Base-by-base conservation (phyloP, 2,329 filamentous ascomycete species). In the Westerdykella sp. region DNA sequence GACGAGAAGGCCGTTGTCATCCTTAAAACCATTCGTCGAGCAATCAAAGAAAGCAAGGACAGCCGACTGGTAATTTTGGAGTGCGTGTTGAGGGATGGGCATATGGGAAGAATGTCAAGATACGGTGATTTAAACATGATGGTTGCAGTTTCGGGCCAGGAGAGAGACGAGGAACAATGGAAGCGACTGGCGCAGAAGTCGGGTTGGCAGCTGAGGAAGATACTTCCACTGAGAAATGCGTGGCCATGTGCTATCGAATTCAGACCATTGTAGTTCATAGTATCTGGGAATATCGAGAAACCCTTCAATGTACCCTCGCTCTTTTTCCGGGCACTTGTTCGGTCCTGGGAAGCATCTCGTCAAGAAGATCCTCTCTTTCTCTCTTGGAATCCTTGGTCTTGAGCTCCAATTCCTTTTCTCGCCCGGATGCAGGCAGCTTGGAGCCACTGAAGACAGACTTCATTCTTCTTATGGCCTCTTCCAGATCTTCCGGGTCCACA, bases 61-160 rank as follows among this genome's bases (percentile, higher is more conserved):
- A 58, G 55, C 32, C 54, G 69, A 2, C 44, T 73, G 7, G 47
- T 73, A 2, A 50, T 72, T 4, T 34, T 72, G 3, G 69, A 73
- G 43, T 60, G 66, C 0, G 46, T 72, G 1, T 48, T 72, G 16
- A 34, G 39, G 1, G 60, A 67, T 39, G 59, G 63, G 0, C 51
- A 55, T 5, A 58, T 43, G 7, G 49, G 48, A 1, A 45, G 66
- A 6, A 47, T 73, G 12, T 56, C 57, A 5, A 41, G 62, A 23
- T 72, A 69, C 42, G 70, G 55, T 1, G 69, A 73, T 46, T 50
- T 73, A 14, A 67, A 63, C 38, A 72, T 72, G 69, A 67, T 71
- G 67, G 54, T 66, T 43, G 57, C 54, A 4, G 50, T 46, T 4
- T 32, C 39, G 15, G 67, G 68, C 12, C 42, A 54, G 40, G 69